Evolutionary conservation across 2,329 filamentous ascomycete genomes (phyloP), one percentile per base, ranked within the genome.

Genomic region (Penicillium sp.): DNA sequence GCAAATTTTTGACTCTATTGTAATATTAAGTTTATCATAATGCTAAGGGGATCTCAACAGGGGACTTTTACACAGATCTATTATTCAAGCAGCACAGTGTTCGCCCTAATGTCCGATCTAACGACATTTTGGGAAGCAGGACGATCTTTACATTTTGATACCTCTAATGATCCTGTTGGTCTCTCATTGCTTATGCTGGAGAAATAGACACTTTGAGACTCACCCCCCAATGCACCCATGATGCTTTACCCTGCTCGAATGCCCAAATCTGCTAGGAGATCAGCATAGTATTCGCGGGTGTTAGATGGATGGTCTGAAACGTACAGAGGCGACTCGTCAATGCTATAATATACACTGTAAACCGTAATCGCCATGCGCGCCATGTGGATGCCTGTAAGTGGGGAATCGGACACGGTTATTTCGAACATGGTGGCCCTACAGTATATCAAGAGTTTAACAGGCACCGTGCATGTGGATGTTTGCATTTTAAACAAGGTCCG

Each of bases 401-500:
- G 48, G 19, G 37, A 49, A 50, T 43, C 37, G 26, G 38, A 28
- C 37, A 35, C 50, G 42, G 22, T 40, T 17, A 22, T 37, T 22
- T 50, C 25, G 28, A 14, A 47, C 9, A 31, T 30, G 41, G 25
- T 44, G 31, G 31, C 22, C 40, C 16, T 30, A 36, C 31, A 4
- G 16, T 14, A 42, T 19, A 44, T 16, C 17, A 40, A 10, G 36
- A 45, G 12, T 45, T 30, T 46, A 46, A 36, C 26, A n/a, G 41
- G 11, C 30, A 28, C 26, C 6, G n/a, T 26, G 9, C 19, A n/a
- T n/a, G 22, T 25, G 45, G 33, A 30, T 22, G 17, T 43, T 30
- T n/a, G 19, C 26, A 55, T 35, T 55, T 26, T 40, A 40, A 26
- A 45, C 47, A 33, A 19, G 25, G 40, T 51, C 47, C 53, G 40